Evolutionary conservation across 2,329 filamentous ascomycete species (phyloP), one percentile per base, ranked within the genome.

Genomic region (Diaporthe amygdali): DNA sequence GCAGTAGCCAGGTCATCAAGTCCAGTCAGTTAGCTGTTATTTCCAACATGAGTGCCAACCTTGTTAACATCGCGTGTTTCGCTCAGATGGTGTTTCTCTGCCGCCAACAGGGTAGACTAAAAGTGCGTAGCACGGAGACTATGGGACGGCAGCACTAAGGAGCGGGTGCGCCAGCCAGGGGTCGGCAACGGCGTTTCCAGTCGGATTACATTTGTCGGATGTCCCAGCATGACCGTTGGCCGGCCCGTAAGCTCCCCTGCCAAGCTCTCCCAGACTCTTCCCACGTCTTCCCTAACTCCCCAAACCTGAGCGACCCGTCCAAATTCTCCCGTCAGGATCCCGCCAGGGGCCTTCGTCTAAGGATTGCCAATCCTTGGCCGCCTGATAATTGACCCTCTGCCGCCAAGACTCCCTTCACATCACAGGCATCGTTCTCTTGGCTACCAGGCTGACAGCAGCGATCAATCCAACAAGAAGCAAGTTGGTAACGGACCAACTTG

Each of bases 101-200:
- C 56, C 56, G 56, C 56, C 41, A 20, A 6, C 20, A 37, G 15
- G n/a, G 49, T 7, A n/a, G n/a, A n/a, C n/a, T n/a, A 6, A 39
- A 14, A 39, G 37, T 39, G 10, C 10, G 37, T 39, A 14, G 37
- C 49, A 27, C 49, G 27, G 10, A 54, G 51, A 54, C 49, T 51
- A 30, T 32, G 37, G 39, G 56, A 63, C 56, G 56, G 56, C 56
- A 63, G 56, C 39, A 22, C 56, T 63, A 63, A 39, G 55, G 37
- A n/a, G n/a, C 55, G 55, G 55, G 22, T 27, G 14, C 30, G 10
- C 17, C 30, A 5, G 10, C 34, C 32, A 39, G 52, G 55, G 37
- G 55, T 44, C 20, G 55, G 54, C 15, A 15, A 3, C 49, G 25
- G 49, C n/a, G 49, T 30, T 17, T 30, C 51, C 8, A 17, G 20